Evolutionary conservation across 2,329 filamentous ascomycete genomes (phyloP), one percentile per base, ranked within the genome.

Genomic region (Pyrenochaeta sp.): DNA sequence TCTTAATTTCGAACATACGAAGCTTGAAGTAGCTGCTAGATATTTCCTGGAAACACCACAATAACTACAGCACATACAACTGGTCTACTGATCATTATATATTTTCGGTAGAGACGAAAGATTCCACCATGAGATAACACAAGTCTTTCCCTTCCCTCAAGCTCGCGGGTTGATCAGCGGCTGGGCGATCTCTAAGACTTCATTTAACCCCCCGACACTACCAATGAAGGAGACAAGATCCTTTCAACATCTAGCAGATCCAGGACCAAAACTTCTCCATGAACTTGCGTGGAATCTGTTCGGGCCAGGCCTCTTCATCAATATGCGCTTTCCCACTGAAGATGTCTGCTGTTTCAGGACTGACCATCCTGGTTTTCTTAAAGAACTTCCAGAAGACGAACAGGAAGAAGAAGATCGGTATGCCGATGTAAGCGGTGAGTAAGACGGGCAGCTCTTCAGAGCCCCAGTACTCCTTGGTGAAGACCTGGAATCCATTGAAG

Each of bases 341-440:
- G 27, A 78, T 73, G 47, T 78, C 76, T 5, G 72, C 72, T 44
- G 75, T 68, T 1, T 53, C 60, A 14, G 69, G 57, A 40, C 70
- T 70, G 47, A 77, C 71, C 21, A 70, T 54, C 41, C 79, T 80
- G 0, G 86, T 86, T 53, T 81, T 79, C 63, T 86, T 87, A 61
- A 80, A 72, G 23, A 85, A 66, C 67, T 90, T 89, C 82, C 85
- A 89, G 31, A 82, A 77, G 9, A 79, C 50, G 56, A 81, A 89
- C 7, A 81, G 71, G 6, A 69, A 65, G 10, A 74, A 55, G 63
- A 61, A 71, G 42, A 72, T 71, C 7, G 54, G 51, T 20, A 71
- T 45, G 4, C 75, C 76, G n/a, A 79, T 70, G 49, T 80, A 80
- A 3, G 74, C 74, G 0, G 78, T 81, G 35, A 82, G 66, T 55